Evolutionary conservation across 108 stramenopile genomes (phyloP), one percentile per base, ranked within the genome.

Genomic region (Cylindrotheca fusiformis): DNA sequence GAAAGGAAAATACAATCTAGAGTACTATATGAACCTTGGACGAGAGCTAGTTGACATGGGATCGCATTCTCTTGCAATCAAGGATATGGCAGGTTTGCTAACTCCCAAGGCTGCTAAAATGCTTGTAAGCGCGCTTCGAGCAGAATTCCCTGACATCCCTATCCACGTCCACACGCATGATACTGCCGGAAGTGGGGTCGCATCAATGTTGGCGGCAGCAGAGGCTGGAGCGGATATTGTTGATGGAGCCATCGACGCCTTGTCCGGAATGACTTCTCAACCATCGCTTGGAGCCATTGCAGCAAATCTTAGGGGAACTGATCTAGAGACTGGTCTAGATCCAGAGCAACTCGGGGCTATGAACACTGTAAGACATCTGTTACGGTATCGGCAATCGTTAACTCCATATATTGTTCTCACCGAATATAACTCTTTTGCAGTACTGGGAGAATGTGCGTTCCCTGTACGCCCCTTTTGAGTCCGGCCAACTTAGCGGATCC

Each of bases 151-250:
- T 5, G 81, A 96, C 63, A 69, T 82, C 41, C 96, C 96, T 19
- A 95, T 98, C 53, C 97, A 98, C 67, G 89, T 98, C 14, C 97
- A 98, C 78, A 97, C 97, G n/a, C 97, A 98, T 67, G 95, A 96
- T 72, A 96, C 97, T 8, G 91, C 96, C 22, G 96, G 97, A 18
- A 81, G 84, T 23, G 94, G 95, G 14, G 95, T 97, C 25, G 94
- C 97, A 21, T 92, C 94, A 32, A 95, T 94, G 94, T 68, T 96
- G 47, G 94, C 88, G 36, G 77, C 79, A 27, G 93, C 93, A 3
- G 59, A 88, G 59, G 91, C 92, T 48, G 97, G 97, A 45, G 94
- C 94, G 6, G 97, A 97, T 65, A 79, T 91, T 32, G 93, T 97
- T 4, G 97, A 97, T 76, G 81, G 59, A 5, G 91, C 95, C 22